These are phyloP conservation scores for Trichothecium roseum DNA, from an alignment of 2,329 filamentous ascomycete genomes.

Conservation along the genomic window DNA sequence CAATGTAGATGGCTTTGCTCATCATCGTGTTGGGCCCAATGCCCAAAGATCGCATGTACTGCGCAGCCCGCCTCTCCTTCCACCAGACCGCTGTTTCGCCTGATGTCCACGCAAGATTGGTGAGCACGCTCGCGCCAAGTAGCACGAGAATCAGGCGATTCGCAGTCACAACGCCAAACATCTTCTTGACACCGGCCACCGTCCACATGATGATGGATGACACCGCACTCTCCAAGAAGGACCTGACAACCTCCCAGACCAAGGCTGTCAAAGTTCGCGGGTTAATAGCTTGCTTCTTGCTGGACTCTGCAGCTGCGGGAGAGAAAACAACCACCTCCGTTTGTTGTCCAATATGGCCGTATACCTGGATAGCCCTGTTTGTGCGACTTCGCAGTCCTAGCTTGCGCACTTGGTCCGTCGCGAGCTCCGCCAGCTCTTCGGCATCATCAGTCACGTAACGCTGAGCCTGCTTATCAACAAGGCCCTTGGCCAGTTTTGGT, in stretches of 20 bases:
- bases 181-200: constrained; percentile 52
- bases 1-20: constrained; percentile 76
- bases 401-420: constrained; percentile 67
- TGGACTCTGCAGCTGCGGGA: constrained; percentile 33
- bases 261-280: constrained; percentile 56
- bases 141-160: constrained; percentile 64
- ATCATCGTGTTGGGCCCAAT: constrained; percentile 70
- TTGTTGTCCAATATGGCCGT: constrained; percentile 63
- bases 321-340: constrained; percentile 53
- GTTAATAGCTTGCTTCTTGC: constrained; percentile 49
- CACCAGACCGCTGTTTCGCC: constrained; percentile 71
- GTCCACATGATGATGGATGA: constrained; percentile 71
- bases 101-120: constrained; percentile 67
- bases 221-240: constrained; percentile 62
- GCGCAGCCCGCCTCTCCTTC: constrained; percentile 68
- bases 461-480: constrained; percentile 62
- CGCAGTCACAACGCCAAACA: constrained; percentile 59
- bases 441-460: constrained; percentile 65
- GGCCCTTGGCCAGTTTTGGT: constrained; percentile 47
- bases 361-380: constrained; percentile 69
- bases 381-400: constrained; percentile 65
- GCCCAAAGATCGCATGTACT: constrained; percentile 74
- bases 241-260: constrained; percentile 61
- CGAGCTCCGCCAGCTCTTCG: constrained; percentile 63
- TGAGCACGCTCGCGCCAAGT: constrained; percentile 56